These are phyloP conservation scores for Themeda triandra DNA, from an alignment of 176 grass and related monocot species.

Conservation along the genomic window DNA sequence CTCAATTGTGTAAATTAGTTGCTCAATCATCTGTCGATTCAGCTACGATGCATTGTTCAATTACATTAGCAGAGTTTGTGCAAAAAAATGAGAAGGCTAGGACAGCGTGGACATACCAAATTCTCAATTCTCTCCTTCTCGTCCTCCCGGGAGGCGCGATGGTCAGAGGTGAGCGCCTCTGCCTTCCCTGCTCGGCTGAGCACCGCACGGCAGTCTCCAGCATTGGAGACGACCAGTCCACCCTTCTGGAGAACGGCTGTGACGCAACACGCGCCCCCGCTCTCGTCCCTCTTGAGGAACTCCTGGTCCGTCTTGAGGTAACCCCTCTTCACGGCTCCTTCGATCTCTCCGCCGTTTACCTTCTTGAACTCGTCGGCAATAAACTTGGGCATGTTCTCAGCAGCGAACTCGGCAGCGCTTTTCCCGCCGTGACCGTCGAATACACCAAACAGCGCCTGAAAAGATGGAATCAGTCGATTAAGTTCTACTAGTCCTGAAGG, in stretches of 20 bases:
- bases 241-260: slow-evolving; percentile 70
- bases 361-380: slow-evolving; percentile 55
- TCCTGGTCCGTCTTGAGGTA: slow-evolving; percentile 76
- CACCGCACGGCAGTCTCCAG: slow-evolving; percentile 81
- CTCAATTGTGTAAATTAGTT: not conserved
- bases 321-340: slow-evolving; percentile 50
- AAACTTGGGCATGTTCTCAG: slow-evolving; percentile 69
- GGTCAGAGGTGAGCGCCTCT: slow-evolving; percentile 84
- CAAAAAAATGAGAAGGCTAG: not conserved
- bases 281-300: slow-evolving; percentile 70
- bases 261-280: slow-evolving; percentile 85
- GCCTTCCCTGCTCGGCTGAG: slow-evolving; percentile 76
- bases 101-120: slow-evolving; percentile 37
- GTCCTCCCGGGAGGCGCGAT: slow-evolving; percentile 61
- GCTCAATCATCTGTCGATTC: not conserved
- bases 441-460: slow-evolving; percentile 87
- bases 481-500: not conserved
- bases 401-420: slow-evolving; percentile 78
- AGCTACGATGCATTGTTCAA: not conserved
- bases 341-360: slow-evolving; percentile 27
- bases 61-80: not conserved
- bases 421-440: slow-evolving; percentile 95
- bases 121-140: slow-evolving; percentile 86
- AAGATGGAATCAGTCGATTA: not conserved
- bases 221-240: slow-evolving; percentile 75